Conservation (phyloP, 225 moss, liverwort and hornwort genomes). For the Anthoceros angustus region DNA sequence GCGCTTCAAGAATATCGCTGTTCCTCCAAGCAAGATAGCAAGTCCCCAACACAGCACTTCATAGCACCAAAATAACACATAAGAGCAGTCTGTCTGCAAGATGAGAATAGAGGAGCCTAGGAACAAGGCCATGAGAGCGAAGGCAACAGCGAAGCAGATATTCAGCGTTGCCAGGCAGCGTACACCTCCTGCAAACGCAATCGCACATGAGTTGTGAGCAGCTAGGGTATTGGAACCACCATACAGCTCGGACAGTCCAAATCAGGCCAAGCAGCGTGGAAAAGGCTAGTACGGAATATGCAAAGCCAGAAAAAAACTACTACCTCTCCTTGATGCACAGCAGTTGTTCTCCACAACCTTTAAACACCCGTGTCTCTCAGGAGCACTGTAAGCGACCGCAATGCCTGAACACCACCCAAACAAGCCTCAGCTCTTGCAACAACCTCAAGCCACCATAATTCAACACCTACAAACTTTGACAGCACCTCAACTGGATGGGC, state of each 20-base stretch:
- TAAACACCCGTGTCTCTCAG: slow-evolving; percentile 65
- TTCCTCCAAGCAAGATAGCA: slow-evolving; percentile 39
- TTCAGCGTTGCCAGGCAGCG: slow-evolving; percentile 71
- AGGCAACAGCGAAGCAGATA: slow-evolving; percentile 47
- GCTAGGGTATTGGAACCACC: background rate
- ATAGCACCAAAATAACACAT: slow-evolving; percentile 95
- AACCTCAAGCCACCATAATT: no score
- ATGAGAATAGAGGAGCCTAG: slow-evolving; percentile 64
- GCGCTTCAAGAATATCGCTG: slow-evolving; percentile 51
- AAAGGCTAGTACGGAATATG: background rate
- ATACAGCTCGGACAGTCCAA: background rate
- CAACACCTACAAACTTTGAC: no score
- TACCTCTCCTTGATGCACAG: slow-evolving; percentile 76
- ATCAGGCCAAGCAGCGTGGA: background rate
- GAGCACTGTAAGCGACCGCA: slow-evolving; percentile 76
- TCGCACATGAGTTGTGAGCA: background rate
- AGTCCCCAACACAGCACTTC: slow-evolving; percentile 76
- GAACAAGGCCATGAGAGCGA: slow-evolving; percentile 51
- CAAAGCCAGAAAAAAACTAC: background rate
- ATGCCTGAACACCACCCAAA: slow-evolving; percentile 30
- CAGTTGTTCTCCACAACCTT: slow-evolving; percentile 86
- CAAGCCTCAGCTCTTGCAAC: background rate
- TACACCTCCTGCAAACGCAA: slow-evolving; percentile 57
- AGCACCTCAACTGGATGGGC: no score
- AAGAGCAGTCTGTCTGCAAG: slow-evolving; percentile 64